Evolutionary conservation across 306 rosid species (phyloP).

Genomic region (Castanea crenata): DNA sequence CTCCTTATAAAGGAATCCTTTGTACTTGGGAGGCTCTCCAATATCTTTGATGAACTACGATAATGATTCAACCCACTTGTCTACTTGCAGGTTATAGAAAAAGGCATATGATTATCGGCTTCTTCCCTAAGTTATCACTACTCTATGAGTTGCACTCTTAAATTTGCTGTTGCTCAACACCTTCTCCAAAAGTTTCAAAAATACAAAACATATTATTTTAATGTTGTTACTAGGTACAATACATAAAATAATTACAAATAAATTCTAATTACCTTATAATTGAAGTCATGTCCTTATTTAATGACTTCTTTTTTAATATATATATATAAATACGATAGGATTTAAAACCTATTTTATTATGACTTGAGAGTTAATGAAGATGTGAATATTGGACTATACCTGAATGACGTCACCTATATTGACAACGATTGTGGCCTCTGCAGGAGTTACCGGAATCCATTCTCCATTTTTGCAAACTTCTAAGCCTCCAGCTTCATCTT

Average conservation of each 20-base stretch:
- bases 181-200: constrained; percentile 12
- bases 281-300: too few species aligned
- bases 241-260: too few species aligned
- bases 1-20: constrained; percentile 40
- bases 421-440: constrained; percentile 42
- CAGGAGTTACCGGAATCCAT: constrained; percentile 44
- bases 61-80: constrained; percentile 54
- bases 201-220: not conserved
- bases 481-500: constrained; percentile 50
- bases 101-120: constrained; percentile 39
- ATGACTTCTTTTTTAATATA: too few species aligned
- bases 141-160: constrained; percentile 54
- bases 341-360: too few species aligned
- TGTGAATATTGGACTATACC: constrained; percentile 7
- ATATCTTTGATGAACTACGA: constrained; percentile 42
- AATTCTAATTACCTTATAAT: too few species aligned
- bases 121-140: constrained; percentile 34
- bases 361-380: too few species aligned
- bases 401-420: constrained; percentile 48
- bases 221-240: too few species aligned
- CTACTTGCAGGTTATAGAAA: constrained; percentile 43
- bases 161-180: constrained; percentile 50
- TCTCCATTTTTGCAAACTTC: constrained; percentile 33
- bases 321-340: too few species aligned
- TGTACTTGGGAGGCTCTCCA: constrained; percentile 48